phyloP scores from a whole-genome alignment of 345 rosid species.

The Iberis pinnata region DNA sequence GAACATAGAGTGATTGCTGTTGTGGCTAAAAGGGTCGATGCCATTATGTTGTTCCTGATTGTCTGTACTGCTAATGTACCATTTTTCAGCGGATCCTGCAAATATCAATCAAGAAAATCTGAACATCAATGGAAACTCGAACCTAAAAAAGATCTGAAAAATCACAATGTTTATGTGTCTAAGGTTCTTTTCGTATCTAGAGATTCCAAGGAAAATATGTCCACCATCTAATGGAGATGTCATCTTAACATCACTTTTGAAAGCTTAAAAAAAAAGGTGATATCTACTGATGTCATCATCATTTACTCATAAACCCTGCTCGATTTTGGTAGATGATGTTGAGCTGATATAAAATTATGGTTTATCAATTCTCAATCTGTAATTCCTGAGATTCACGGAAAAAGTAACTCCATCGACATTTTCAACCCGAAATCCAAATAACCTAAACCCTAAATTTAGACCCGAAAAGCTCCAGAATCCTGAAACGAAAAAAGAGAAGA shows the following conservation, averaged over 20 bases:
- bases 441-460: background rate
- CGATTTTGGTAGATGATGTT: background rate
- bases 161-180: background rate
- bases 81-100: conserved; percentile 83
- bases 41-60: conserved; percentile 93
- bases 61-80: conserved; percentile 87
- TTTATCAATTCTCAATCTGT: background rate
- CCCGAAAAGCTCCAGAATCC: background rate
- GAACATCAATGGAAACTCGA: background rate
- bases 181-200: background rate
- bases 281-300: background rate
- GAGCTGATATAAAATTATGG: background rate
- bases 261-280: too few relatives aligned
- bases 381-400: too few relatives aligned
- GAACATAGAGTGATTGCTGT: conserved; percentile 88
- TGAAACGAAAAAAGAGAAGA: background rate
- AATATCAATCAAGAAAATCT: background rate
- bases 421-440: background rate
- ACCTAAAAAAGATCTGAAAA: background rate
- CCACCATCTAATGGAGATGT: too few relatives aligned
- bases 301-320: conserved; percentile 4
- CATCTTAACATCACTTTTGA: too few relatives aligned
- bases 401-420: too few relatives aligned
- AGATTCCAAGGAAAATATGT: too few relatives aligned
- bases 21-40: conserved; percentile 90